phyloP scores from a whole-genome alignment of 768 basidiomycete species.

The Epithele typhae region DNA sequence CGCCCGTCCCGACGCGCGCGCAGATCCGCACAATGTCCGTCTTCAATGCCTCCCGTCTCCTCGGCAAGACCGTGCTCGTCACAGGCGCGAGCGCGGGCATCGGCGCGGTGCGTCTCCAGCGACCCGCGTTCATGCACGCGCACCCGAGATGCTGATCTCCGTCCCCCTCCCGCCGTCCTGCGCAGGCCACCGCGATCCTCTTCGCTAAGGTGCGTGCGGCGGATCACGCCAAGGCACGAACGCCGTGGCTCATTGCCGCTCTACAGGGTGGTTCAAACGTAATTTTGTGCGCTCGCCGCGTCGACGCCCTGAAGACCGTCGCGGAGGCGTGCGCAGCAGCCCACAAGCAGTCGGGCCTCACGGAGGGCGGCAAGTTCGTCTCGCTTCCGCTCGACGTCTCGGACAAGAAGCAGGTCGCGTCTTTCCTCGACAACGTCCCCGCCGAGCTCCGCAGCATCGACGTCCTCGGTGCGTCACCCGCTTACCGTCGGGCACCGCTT shows the following conservation, averaged over 20 bases:
- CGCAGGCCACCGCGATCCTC: constrained; percentile 78
- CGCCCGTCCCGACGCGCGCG: background rate
- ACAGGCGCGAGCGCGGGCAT: constrained; percentile 91
- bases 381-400: constrained; percentile 74
- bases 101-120: constrained; percentile 59
- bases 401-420: constrained; percentile 66
- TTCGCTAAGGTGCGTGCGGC: constrained; percentile 79
- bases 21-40: constrained; percentile 54
- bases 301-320: constrained; percentile 68
- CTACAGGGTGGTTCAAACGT: constrained; percentile 80
- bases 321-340: constrained; percentile 62
- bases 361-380: constrained; percentile 75
- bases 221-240: too few species aligned
- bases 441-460: constrained; percentile 69
- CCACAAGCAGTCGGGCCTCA: constrained; percentile 66
- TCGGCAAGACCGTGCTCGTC: constrained; percentile 82
- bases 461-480: constrained; percentile 60
- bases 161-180: background rate
- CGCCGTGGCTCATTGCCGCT: background rate
- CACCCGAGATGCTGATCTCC: too few species aligned
- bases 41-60: constrained; percentile 76
- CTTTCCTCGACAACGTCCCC: constrained; percentile 70
- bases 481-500: too few species aligned
- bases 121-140: background rate
- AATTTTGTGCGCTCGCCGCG: constrained; percentile 77